phyloP scores from a whole-genome alignment of 306 rosid genomes.

The Bauhinia variegata region DNA sequence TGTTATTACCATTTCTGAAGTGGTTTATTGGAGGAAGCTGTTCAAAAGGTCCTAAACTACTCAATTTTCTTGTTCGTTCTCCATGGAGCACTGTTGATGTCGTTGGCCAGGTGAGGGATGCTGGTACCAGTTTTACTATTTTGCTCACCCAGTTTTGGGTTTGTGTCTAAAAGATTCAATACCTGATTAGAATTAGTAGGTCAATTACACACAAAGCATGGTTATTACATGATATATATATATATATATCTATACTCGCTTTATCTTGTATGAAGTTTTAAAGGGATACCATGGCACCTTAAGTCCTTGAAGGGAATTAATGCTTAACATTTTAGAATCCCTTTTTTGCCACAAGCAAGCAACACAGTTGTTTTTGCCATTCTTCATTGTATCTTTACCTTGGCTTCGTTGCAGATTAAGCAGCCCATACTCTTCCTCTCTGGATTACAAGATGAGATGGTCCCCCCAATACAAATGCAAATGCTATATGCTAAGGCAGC shows the following conservation, averaged over 20 bases:
- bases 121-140: conserved; percentile 26
- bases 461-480: conserved; percentile 90
- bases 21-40: conserved; percentile 92
- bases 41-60: conserved; percentile 73
- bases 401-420: conserved; percentile 65
- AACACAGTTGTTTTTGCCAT: neutral
- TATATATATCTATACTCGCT: neutral
- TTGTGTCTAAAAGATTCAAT: neutral
- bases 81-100: conserved; percentile 96
- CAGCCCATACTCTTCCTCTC: conserved; percentile 95
- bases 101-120: conserved; percentile 73
- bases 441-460: conserved; percentile 98
- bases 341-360: neutral
- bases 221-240: conserved; percentile 9
- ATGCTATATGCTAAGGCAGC: conserved; percentile 96
- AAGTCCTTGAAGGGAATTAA: conserved; percentile 15
- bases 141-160: neutral
- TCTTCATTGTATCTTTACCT: conserved; percentile 25
- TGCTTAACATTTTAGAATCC: conserved; percentile 14
- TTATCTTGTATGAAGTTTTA: neutral
- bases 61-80: conserved; percentile 90
- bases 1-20: conserved; percentile 87
- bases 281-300: neutral
- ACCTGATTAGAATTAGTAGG: conserved; percentile 7
- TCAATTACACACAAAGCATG: conserved; percentile 13